Percentiles rank a stretch among this genome's conserved stretches.
phyloP scores from a whole-genome alignment of 495 filamentous ascomycete species.

The Aspergillus wentii region DNA sequence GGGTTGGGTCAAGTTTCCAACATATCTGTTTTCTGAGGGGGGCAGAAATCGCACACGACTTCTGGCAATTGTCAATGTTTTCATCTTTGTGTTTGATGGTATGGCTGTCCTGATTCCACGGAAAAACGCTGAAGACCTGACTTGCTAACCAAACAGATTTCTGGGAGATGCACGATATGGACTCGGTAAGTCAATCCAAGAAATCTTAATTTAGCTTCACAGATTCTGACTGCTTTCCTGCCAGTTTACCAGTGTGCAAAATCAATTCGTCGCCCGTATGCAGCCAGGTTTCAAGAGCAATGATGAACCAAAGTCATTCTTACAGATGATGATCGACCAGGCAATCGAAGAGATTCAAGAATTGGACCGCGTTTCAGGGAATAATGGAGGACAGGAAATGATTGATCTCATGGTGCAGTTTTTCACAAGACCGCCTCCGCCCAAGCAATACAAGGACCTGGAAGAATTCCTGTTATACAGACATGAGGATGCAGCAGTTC shows the following conservation, averaged over 20 bases:
- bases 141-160: constrained; percentile 2
- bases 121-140: too few species aligned
- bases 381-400: constrained; percentile 2
- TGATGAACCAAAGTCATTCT: background rate
- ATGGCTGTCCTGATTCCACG: too few species aligned
- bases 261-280: constrained; percentile 1
- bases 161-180: constrained; percentile 9
- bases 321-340: constrained; percentile 1
- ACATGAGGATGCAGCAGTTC: constrained; percentile 4
- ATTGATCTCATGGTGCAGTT: constrained; percentile 1
- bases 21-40: constrained; percentile 8
- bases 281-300: background rate
- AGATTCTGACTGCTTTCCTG: too few species aligned
- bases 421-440: background rate
- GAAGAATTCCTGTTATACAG: constrained; percentile 7
- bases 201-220: too few species aligned
- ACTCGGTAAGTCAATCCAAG: background rate
- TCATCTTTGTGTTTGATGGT: constrained; percentile 11
- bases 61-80: constrained; percentile 7
- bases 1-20: constrained; percentile 3
- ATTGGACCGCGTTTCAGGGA: background rate
- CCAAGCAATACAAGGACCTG: background rate
- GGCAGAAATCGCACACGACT: constrained; percentile 4
- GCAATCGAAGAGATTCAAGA: constrained; percentile 1
- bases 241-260: background rate